Percentiles rank a stretch among this genome's conserved stretches.
Evolutionary conservation across 768 basidiomycete genomes (phyloP).

Genomic region (Porphyrellus cyaneotinctus): DNA sequence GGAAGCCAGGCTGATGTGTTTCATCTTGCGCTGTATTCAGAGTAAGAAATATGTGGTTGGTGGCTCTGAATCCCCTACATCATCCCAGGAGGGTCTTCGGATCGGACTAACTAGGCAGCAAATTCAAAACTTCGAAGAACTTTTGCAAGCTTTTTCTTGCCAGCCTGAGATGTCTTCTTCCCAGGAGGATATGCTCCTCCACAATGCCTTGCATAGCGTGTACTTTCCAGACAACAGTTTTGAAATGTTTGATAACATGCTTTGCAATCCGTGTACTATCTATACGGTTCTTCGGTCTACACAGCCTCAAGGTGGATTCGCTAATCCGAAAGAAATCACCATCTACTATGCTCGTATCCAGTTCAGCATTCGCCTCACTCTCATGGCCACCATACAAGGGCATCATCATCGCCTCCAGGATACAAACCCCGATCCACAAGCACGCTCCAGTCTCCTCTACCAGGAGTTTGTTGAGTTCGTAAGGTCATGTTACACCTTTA

Average conservation of each 20-base stretch:
- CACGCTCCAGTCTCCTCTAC: too few species aligned
- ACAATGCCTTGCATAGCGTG: neutral
- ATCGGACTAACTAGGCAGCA: neutral
- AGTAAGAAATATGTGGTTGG: too few species aligned
- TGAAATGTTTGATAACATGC: neutral
- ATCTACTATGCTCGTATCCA: too few species aligned
- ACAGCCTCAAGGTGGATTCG: too few species aligned
- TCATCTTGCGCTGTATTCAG: too few species aligned
- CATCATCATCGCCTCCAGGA: neutral
- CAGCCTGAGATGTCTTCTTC: neutral
- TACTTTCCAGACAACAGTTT: neutral
- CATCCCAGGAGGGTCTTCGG: neutral
- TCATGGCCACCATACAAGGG: too few species aligned
- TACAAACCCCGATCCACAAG: too few species aligned
- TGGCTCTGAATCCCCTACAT: neutral
- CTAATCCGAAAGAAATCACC: neutral
- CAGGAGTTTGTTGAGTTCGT: too few species aligned
- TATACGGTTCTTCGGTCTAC: too few species aligned
- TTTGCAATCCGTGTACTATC: neutral
- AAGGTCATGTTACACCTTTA: too few species aligned
- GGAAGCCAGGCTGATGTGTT: too few species aligned
- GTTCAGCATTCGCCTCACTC: too few species aligned
- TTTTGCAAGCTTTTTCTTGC: neutral
- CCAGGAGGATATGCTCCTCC: neutral
- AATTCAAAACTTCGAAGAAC: neutral